Conservation (phyloP, 352 stramenopile genomes). For the Labyrinthula sp. region DNA sequence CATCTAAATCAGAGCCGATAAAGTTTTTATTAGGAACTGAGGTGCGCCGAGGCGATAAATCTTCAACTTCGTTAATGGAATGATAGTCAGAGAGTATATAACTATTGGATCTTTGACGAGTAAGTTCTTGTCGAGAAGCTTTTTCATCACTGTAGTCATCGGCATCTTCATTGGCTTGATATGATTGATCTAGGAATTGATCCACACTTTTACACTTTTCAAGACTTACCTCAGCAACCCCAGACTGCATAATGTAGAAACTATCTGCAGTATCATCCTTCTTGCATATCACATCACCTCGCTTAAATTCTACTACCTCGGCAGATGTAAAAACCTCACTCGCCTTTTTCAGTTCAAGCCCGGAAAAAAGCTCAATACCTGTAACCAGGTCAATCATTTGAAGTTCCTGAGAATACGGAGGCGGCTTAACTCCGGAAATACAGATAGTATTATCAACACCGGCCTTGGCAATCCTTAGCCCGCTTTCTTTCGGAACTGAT, state of each 20-base stretch:
- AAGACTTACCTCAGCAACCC: constrained; percentile 11
- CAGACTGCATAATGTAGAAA: constrained; percentile 39
- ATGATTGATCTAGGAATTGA: too few species aligned
- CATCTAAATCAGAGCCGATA: too few species aligned
- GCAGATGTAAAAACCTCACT: constrained; percentile 51
- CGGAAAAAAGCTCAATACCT: constrained; percentile 53
- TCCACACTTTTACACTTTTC: constrained; percentile 13
- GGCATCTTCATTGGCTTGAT: too few species aligned
- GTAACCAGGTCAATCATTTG: constrained; percentile 56
- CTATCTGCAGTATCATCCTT: constrained; percentile 40
- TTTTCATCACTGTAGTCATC: too few species aligned
- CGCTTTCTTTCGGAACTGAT: constrained; percentile 46
- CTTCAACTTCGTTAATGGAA: too few species aligned
- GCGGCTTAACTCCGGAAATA: constrained; percentile 44
- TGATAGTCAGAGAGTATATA: too few species aligned
- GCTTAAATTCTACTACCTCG: constrained; percentile 12
- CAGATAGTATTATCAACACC: constrained; percentile 62
- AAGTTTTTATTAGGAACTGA: too few species aligned
- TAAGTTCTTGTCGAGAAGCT: too few species aligned
- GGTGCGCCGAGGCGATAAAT: too few species aligned
- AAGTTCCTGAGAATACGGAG: constrained; percentile 49
- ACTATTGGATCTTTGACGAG: too few species aligned
- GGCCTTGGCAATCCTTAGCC: constrained; percentile 58
- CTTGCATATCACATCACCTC: constrained; percentile 19
- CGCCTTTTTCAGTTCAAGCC: constrained; percentile 54